Percentiles rank a stretch among this genome's conserved stretches.
These are phyloP conservation scores for Sonneratia alba DNA, from an alignment of 345 rosid species.

Conservation along the genomic window DNA sequence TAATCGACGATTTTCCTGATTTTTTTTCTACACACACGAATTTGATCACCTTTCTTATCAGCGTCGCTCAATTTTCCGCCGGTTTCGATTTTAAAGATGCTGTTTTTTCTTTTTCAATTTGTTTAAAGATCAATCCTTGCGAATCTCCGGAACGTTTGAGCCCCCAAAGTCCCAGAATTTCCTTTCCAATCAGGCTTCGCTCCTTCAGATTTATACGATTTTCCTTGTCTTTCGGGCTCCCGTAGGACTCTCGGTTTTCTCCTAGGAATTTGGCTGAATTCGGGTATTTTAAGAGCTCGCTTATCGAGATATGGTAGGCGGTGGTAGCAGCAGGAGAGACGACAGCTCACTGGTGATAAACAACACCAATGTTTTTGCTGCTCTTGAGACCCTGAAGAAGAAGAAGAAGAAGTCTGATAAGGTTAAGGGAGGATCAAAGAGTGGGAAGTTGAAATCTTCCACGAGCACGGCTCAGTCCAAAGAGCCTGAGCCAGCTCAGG, in stretches of 20 bases:
- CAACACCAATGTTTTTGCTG: conserved; percentile 32
- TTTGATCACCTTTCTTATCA: neutral
- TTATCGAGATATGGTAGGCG: conserved; percentile 13
- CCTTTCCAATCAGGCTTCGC: neutral
- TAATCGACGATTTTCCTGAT: neutral
- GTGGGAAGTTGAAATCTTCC: conserved; percentile 14
- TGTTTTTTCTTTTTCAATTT: neutral
- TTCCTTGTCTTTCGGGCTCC: neutral
- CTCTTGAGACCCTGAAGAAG: conserved; percentile 30
- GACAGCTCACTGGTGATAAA: conserved; percentile 29
- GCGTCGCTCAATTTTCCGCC: neutral
- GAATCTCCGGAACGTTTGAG: neutral
- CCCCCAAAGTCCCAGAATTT: neutral
- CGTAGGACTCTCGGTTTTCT: neutral
- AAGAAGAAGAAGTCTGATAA: conserved; percentile 34
- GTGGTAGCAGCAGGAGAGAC: conserved; percentile 26
- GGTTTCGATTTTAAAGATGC: neutral
- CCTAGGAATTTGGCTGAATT: neutral
- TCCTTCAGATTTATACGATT: neutral
- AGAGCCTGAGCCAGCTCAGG: conserved; percentile 13
- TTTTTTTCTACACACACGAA: neutral
- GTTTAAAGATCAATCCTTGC: conserved; percentile 4
- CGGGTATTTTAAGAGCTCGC: neutral
- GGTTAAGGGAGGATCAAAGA: conserved; percentile 15
- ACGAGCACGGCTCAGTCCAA: conserved; percentile 6